phyloP scores from a whole-genome alignment of 768 basidiomycete species.

The Solioccasus polychromus region DNA sequence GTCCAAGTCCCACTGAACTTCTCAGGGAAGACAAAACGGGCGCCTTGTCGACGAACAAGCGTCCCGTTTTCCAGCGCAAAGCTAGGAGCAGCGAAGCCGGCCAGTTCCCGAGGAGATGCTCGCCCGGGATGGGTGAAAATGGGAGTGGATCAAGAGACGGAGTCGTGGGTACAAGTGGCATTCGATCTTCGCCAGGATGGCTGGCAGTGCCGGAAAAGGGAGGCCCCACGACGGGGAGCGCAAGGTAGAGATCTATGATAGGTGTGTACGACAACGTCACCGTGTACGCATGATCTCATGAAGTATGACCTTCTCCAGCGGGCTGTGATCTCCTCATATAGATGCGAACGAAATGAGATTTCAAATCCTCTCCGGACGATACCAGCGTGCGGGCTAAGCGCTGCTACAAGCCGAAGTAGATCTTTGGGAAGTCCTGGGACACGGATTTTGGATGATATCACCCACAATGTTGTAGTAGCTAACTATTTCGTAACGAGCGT shows the following conservation, averaged over 20 bases:
- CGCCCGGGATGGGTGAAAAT: conserved; percentile 8
- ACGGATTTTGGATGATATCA: conserved; percentile 10
- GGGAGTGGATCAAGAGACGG: conserved; percentile 4
- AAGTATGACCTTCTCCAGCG: conserved; percentile 1
- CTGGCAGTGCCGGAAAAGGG: conserved; percentile 9
- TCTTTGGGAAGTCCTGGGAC: background rate
- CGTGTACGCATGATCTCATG: conserved; percentile 7
- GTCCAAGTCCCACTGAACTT: conserved; percentile 70
- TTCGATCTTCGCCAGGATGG: conserved; percentile 5
- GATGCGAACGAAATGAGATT: conserved; percentile 4
- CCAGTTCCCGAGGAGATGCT: conserved; percentile 5
- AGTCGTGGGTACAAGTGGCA: background rate
- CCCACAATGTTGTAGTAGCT: conserved; percentile 8
- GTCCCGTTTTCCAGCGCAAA: conserved; percentile 63
- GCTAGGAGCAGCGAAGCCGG: conserved; percentile 8
- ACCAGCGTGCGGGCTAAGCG: too few species aligned
- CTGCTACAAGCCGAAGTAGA: conserved; percentile 3
- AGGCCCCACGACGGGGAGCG: background rate
- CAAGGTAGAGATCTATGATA: conserved; percentile 15
- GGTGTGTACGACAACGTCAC: conserved; percentile 10
- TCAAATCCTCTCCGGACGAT: too few species aligned
- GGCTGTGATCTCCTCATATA: conserved; percentile 8
- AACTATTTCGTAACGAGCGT: too few species aligned
- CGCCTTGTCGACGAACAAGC: conserved; percentile 54
- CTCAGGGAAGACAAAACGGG: conserved; percentile 59